Conservation (phyloP, 2,329 filamentous ascomycete genomes). For the Calonectria crousiana region DNA sequence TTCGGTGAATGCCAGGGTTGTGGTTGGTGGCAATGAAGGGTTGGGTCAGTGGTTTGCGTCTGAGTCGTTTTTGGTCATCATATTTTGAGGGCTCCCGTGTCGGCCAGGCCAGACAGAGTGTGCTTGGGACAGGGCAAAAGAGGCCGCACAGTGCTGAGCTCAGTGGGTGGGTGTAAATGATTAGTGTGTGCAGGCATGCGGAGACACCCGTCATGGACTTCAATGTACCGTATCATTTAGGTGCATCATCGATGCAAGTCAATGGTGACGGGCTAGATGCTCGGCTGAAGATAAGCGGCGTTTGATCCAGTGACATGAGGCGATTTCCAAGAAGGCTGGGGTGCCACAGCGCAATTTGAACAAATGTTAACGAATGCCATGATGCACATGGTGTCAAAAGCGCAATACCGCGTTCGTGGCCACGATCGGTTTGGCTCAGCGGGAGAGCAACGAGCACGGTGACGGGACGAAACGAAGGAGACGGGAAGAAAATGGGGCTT, state of each 20-base stretch:
- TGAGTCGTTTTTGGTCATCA: background rate
- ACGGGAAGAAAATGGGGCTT: constrained; percentile 35
- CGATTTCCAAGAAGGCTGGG: background rate
- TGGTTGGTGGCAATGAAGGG: constrained; percentile 8
- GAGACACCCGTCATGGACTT: background rate
- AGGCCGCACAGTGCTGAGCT: background rate
- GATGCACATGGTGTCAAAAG: background rate
- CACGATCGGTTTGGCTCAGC: constrained; percentile 12
- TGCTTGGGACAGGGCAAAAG: background rate
- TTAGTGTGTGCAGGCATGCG: constrained; percentile 3
- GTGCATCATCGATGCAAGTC: background rate
- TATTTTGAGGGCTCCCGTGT: background rate
- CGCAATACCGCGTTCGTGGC: background rate
- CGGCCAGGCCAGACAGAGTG: background rate
- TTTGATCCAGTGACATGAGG: background rate
- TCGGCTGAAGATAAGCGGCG: background rate
- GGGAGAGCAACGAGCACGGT: constrained; percentile 36
- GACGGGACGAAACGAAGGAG: constrained; percentile 40
- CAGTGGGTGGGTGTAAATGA: background rate
- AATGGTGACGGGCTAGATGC: background rate
- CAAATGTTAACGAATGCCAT: background rate
- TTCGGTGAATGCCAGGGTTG: constrained; percentile 16
- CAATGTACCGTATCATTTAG: background rate
- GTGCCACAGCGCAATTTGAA: background rate
- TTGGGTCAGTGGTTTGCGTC: background rate